phyloP scores from a whole-genome alignment of 352 stramenopile genomes.

The Phytopythium delawarense region DNA sequence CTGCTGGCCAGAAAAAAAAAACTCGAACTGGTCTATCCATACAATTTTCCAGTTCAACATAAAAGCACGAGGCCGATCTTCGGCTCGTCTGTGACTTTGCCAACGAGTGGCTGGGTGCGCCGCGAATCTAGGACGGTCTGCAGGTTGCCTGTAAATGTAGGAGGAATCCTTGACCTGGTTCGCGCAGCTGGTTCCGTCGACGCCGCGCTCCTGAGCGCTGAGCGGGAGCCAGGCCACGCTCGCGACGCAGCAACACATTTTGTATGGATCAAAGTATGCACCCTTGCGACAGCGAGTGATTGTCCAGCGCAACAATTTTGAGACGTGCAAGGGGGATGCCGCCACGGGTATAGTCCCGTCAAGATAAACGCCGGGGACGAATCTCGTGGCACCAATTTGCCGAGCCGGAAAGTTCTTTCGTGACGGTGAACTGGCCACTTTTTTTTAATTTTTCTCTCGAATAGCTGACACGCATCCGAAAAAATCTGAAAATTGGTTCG shows the following conservation, averaged over 20 bases:
- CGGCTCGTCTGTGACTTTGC: not conserved
- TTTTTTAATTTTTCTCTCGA: not conserved
- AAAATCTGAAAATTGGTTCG: not conserved
- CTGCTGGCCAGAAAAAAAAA: not conserved
- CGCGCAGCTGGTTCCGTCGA: constrained; percentile 4
- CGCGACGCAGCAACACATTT: not conserved
- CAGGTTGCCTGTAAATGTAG: not conserved
- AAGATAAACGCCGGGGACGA: not conserved
- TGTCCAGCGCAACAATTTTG: not conserved
- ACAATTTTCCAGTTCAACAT: not conserved
- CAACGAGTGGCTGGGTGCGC: not conserved
- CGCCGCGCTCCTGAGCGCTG: no score
- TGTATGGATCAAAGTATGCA: not conserved
- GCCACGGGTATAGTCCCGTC: not conserved
- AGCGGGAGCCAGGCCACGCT: not conserved
- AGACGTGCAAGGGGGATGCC: not conserved
- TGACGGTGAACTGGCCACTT: not conserved
- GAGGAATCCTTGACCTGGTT: not conserved
- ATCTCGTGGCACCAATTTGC: not conserved
- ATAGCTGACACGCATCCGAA: not conserved
- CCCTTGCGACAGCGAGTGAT: not conserved
- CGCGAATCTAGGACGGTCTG: not conserved
- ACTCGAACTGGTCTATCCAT: not conserved
- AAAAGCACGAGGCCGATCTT: not conserved
- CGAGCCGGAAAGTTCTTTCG: not conserved